phyloP scores from a whole-genome alignment of 2,329 filamentous ascomycete genomes.

The Colletotrichum sp. region DNA sequence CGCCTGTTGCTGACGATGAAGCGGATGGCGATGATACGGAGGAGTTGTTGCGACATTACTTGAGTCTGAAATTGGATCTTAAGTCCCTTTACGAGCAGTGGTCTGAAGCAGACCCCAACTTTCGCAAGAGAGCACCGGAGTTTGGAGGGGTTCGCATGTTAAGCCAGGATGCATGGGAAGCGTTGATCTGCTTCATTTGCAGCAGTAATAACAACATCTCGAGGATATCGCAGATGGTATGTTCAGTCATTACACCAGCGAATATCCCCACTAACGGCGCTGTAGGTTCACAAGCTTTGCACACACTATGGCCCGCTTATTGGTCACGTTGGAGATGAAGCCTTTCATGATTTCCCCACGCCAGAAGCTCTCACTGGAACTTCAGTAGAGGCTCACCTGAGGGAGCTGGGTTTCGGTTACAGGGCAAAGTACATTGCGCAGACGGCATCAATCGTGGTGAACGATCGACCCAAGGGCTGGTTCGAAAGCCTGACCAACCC shows the following conservation, averaged over 20 bases:
- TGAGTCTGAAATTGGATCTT: conserved; percentile 83
- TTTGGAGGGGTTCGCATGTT: conserved; percentile 93
- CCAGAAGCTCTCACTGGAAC: conserved; percentile 74
- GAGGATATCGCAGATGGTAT: conserved; percentile 92
- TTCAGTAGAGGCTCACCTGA: conserved; percentile 80
- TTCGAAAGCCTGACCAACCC: conserved; percentile 80
- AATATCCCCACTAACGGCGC: not conserved
- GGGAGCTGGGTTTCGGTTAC: conserved; percentile 91
- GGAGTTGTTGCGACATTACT: conserved; percentile 79
- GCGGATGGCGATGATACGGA: conserved; percentile 70
- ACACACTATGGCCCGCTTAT: conserved; percentile 81
- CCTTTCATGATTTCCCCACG: conserved; percentile 87
- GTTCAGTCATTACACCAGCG: not conserved
- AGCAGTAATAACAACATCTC: conserved; percentile 99
- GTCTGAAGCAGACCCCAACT: conserved; percentile 86
- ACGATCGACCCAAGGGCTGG: conserved; percentile 75
- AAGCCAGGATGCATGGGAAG: conserved; percentile 95
- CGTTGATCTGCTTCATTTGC: conserved; percentile 93
- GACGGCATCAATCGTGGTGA: conserved; percentile 78
- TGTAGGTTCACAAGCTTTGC: conserved; percentile 83
- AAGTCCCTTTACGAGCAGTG: conserved; percentile 82
- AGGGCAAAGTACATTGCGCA: conserved; percentile 90
- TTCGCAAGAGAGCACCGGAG: conserved; percentile 82
- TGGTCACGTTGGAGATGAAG: conserved; percentile 69
- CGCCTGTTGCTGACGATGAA: conserved; percentile 8